Base-by-base conservation (phyloP, 805 yeast species). In the Candida ipomoeae region DNA sequence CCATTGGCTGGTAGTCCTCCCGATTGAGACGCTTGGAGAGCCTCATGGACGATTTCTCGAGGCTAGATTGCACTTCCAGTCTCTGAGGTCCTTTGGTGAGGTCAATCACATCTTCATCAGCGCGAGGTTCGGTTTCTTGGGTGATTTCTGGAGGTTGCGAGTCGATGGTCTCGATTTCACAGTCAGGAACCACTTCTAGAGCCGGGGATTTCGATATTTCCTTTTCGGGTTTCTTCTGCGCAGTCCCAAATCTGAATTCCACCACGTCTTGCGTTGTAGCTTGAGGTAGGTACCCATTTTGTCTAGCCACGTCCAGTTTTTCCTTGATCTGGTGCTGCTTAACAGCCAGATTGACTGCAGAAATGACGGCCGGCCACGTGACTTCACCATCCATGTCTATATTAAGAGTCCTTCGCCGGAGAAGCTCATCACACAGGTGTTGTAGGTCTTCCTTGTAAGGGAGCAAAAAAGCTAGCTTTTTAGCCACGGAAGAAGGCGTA, bases 191-290 rank as follows among this genome's bases (percentile, higher is more conserved):
- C 5, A 29, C 5, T 20, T 42, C 45, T 18, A 20, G 14, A 10
- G 20, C 32, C 15, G 34, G 43, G 10, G 34, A 32, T 15, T 23
- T 42, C 14, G 11, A 21, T 1, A 6, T 10, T 3, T 33, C 45
- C n/a, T 20, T 42, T n/a, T 32, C 45, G 5, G 4, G 6, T 13
- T 8, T 13, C 13, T 32, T 31, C 18, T 18, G 18, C 8, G 23
- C 26, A 6, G 23, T 10, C 3, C 41, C 50, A 32, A 68, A 45
- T 4, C 58, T 61, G 48, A 80, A 70, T 14, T 53, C 58, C 2
- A 84, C 62, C 8, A 64, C 62, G 37, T 80, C 84, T 2, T 83
- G 65, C 0, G 83, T 75, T 2, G 66, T 68, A 34, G 77, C 81
- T 0, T 80, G 69, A 29, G 80, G 69, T 13, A 68, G 57, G 55